A percentile compares a stretch with the other conserved stretches of the same genome.
phyloP scores from a whole-genome alignment of 2,329 filamentous ascomycete species.

The Aspergillus ibericus region DNA sequence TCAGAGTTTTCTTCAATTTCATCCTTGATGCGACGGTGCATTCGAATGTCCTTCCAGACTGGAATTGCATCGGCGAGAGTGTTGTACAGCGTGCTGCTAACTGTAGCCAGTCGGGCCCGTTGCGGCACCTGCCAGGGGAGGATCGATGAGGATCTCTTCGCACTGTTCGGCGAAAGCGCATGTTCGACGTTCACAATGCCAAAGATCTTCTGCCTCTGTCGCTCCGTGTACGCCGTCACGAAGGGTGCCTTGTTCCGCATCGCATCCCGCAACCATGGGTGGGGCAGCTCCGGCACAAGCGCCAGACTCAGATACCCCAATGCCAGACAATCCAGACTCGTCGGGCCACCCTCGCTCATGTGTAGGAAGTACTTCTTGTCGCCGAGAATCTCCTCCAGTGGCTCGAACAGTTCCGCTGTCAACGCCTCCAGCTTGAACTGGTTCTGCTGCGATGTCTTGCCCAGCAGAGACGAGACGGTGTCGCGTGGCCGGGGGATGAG shows the following conservation, averaged over 20 bases:
- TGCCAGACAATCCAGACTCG: slow-evolving; percentile 74
- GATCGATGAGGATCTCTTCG: slow-evolving; percentile 24
- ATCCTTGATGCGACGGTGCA: slow-evolving; percentile 39
- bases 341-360: slow-evolving; percentile 46
- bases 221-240: slow-evolving; percentile 48
- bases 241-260: slow-evolving; percentile 53
- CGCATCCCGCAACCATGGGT: slow-evolving; percentile 61
- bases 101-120: slow-evolving; percentile 31
- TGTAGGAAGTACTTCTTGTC: slow-evolving; percentile 58
- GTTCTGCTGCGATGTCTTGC: slow-evolving; percentile 66
- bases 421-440: slow-evolving; percentile 75
- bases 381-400: slow-evolving; percentile 64
- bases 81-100: slow-evolving; percentile 37
- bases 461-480: slow-evolving; percentile 63
- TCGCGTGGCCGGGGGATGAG: slow-evolving; percentile 58
- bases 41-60: slow-evolving; percentile 37
- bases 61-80: slow-evolving; percentile 40
- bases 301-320: slow-evolving; percentile 79
- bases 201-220: slow-evolving; percentile 40
- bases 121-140: slow-evolving; percentile 41
- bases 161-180: slow-evolving; percentile 16
- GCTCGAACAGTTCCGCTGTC: slow-evolving; percentile 68
- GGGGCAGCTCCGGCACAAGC: slow-evolving; percentile 60
- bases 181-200: slow-evolving; percentile 30
- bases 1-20: slow-evolving; percentile 27